Evolutionary conservation across 2,329 filamentous ascomycete species (phyloP).

Genomic region (Aspergillus glaucus): DNA sequence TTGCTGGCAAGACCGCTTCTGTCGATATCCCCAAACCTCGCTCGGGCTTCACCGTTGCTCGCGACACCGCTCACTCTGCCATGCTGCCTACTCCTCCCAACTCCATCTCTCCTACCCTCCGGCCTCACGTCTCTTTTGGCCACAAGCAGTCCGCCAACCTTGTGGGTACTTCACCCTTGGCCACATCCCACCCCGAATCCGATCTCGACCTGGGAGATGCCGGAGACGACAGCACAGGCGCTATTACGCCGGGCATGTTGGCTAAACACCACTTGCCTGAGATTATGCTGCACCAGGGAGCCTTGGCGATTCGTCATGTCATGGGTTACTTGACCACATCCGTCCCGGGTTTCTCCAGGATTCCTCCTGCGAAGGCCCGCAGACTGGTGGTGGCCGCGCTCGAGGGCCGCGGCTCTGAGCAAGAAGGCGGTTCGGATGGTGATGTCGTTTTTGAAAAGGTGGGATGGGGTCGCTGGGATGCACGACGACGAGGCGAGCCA

Average conservation of each 20-base stretch:
- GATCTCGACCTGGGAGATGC: constrained; percentile 79
- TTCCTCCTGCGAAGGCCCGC: constrained; percentile 82
- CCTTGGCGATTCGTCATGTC: constrained; percentile 87
- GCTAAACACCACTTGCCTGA: constrained; percentile 85
- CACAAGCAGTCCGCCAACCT: constrained; percentile 44
- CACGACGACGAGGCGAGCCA: constrained; percentile 63
- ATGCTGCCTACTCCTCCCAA: constrained; percentile 83
- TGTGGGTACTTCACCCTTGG: constrained; percentile 37
- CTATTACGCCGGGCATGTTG: constrained; percentile 78
- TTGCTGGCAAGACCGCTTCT: constrained; percentile 45
- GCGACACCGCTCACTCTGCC: constrained; percentile 25
- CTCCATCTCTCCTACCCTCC: constrained; percentile 84
- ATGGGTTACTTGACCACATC: constrained; percentile 91
- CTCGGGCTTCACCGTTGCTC: constrained; percentile 22
- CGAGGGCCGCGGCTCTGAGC: constrained; percentile 64
- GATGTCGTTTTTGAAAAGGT: constrained; percentile 77
- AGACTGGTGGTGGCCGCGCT: constrained; percentile 87
- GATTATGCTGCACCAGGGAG: constrained; percentile 83
- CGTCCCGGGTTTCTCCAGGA: constrained; percentile 84
- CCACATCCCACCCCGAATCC: constrained; percentile 61
- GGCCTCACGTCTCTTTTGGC: constrained; percentile 67
- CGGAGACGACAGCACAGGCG: constrained; percentile 65
- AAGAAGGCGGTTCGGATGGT: constrained; percentile 49
- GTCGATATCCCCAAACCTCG: constrained; percentile 45
- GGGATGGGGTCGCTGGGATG: constrained; percentile 95